These are phyloP conservation scores for Cadophora sp. DNA, from an alignment of 2,329 filamentous ascomycete species.

Conservation along the genomic window DNA sequence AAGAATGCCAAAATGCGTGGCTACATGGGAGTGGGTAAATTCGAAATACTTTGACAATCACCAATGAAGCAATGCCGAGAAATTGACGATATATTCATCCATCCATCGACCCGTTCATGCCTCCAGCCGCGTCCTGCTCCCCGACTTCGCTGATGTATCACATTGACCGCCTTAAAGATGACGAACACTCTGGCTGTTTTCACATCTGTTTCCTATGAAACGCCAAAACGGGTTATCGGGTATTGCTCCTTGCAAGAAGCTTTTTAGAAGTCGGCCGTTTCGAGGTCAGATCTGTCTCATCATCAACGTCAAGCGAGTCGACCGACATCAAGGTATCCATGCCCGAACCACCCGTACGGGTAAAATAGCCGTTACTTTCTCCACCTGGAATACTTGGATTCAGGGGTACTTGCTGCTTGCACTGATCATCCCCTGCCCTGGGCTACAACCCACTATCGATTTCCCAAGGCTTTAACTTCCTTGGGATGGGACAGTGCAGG, in stretches of 20 bases:
- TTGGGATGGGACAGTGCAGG: background rate
- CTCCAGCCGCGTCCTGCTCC: background rate
- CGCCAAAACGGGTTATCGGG: background rate
- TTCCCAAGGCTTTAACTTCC: background rate
- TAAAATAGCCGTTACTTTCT: background rate
- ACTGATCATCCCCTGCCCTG: background rate
- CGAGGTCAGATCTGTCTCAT: background rate
- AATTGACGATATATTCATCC: background rate
- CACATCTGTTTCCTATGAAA: constrained; percentile 3
- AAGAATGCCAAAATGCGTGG: no score
- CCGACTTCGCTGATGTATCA: constrained; percentile 10
- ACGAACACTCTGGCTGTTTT: constrained; percentile 8
- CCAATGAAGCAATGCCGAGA: background rate
- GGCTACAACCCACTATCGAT: background rate
- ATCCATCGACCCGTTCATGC: constrained; percentile 1
- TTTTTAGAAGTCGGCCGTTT: background rate
- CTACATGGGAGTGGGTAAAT: no score
- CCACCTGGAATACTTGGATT: background rate
- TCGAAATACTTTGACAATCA: background rate
- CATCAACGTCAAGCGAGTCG: background rate
- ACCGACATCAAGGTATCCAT: background rate
- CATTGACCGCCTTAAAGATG: constrained; percentile 9
- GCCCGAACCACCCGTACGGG: background rate
- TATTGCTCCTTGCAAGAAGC: background rate
- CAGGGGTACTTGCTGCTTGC: background rate